phyloP scores from a whole-genome alignment of 2,329 filamentous ascomycete species.

The Scytalidium lignicola region DNA sequence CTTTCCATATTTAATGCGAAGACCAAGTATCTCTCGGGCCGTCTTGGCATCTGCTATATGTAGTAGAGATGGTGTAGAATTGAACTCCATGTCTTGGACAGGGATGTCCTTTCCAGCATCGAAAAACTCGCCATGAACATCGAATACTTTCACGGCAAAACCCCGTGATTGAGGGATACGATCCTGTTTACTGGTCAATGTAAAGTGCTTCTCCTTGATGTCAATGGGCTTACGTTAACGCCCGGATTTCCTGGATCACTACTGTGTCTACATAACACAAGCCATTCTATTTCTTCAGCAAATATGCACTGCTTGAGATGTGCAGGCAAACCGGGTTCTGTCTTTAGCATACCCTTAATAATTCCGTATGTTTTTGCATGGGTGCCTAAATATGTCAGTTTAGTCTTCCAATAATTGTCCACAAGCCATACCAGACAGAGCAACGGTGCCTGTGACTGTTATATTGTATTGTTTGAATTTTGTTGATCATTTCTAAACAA shows the following conservation, averaged over 20 bases:
- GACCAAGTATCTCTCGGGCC: conserved; percentile 37
- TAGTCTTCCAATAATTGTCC: background rate
- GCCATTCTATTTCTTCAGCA: conserved; percentile 24
- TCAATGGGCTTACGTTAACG: conserved; percentile 20
- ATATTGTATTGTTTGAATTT: conserved; percentile 38
- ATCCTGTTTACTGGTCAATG: conserved; percentile 15
- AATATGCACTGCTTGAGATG: conserved; percentile 39
- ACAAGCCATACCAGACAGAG: conserved; percentile 14
- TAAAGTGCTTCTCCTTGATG: no score
- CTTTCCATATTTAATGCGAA: conserved; percentile 34
- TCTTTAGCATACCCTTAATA: conserved; percentile 40
- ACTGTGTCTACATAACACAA: conserved; percentile 32
- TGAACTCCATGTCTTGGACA: conserved; percentile 41
- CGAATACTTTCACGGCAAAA: conserved; percentile 45
- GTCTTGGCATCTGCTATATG: conserved; percentile 41
- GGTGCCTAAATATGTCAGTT: conserved; percentile 26
- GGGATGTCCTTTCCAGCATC: conserved; percentile 28
- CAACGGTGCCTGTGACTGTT: conserved; percentile 35
- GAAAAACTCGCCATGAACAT: conserved; percentile 37
- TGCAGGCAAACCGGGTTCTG: conserved; percentile 34
- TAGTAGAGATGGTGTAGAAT: conserved; percentile 41
- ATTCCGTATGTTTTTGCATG: conserved; percentile 43
- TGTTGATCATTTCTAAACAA: conserved; percentile 39
- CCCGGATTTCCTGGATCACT: conserved; percentile 33
- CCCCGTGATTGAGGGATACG: conserved; percentile 39